Evolutionary conservation across 345 rosid species (phyloP).

Genomic region (Brassica juncea): DNA sequence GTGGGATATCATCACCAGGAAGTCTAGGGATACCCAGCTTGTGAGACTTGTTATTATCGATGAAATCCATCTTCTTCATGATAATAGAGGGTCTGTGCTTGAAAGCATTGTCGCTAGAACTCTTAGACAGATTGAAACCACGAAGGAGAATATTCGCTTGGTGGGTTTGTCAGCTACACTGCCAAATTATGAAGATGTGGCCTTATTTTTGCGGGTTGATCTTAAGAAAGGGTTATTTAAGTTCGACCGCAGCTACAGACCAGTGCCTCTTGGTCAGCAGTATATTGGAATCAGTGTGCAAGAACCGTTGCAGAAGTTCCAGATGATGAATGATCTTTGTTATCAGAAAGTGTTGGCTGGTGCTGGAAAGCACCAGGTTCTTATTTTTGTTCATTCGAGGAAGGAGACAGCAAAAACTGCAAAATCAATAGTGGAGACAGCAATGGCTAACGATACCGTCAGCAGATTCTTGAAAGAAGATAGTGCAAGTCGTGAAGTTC

Average conservation of each 20-base stretch:
- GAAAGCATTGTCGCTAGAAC: slow-evolving; percentile 96
- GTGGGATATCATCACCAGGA: slow-evolving; percentile 92
- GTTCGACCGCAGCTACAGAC: slow-evolving; percentile 62
- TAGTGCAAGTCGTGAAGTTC: slow-evolving; percentile 69
- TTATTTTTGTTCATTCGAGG: slow-evolving; percentile 91
- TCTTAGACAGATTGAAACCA: slow-evolving; percentile 84
- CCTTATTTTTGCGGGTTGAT: background rate
- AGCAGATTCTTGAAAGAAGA: slow-evolving; percentile 82
- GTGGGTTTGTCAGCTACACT: background rate
- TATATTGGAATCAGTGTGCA: slow-evolving; percentile 76
- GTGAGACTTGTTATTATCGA: slow-evolving; percentile 83
- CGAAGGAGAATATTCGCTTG: slow-evolving; percentile 55
- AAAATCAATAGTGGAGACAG: slow-evolving; percentile 69
- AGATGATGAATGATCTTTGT: slow-evolving; percentile 85
- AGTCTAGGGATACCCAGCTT: slow-evolving; percentile 81
- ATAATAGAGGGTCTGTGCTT: slow-evolving; percentile 87
- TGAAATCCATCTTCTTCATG: slow-evolving; percentile 92
- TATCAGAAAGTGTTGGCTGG: slow-evolving; percentile 76
- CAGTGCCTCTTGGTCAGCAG: slow-evolving; percentile 84
- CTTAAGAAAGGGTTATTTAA: background rate
- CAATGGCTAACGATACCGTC: slow-evolving; percentile 76
- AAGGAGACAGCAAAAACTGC: slow-evolving; percentile 92
- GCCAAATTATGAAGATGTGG: background rate
- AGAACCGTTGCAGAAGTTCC: slow-evolving; percentile 82
- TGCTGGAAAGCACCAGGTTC: slow-evolving; percentile 93